phyloP scores from a whole-genome alignment of 2,329 filamentous ascomycete genomes.

The Xylariaceae sp. region DNA sequence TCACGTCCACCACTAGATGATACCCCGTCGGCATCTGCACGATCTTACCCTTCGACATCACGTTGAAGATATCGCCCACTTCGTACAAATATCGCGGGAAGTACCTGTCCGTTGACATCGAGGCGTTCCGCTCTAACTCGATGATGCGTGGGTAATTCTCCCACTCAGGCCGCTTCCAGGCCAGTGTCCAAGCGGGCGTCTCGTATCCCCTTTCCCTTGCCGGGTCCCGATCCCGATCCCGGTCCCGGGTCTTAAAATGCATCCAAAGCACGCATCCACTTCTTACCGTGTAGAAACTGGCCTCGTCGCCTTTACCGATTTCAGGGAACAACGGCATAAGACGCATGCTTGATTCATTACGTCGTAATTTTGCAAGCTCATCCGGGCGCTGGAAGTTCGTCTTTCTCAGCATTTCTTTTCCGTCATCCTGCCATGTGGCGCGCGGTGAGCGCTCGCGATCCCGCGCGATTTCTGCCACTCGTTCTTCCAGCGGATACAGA shows the following conservation, averaged over 20 bases:
- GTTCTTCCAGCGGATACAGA: slow-evolving; percentile 15
- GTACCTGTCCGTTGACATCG: slow-evolving; percentile 17
- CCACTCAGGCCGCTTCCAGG: slow-evolving; percentile 18
- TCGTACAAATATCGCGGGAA: slow-evolving; percentile 22
- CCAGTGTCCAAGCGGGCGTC: slow-evolving; percentile 1
- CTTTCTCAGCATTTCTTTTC: slow-evolving; percentile 14
- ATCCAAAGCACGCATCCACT: slow-evolving; percentile 8
- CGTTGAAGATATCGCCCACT: slow-evolving; percentile 22
- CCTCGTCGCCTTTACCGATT: slow-evolving; percentile 19
- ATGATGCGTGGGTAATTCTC: slow-evolving; percentile 17
- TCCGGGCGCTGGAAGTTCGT: slow-evolving; percentile 18
- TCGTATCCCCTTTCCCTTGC: slow-evolving; percentile 16
- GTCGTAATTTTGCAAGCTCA: slow-evolving; percentile 15
- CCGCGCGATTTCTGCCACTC: slow-evolving; percentile 11
- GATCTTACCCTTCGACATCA: too few species aligned
- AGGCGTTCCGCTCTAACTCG: slow-evolving; percentile 14
- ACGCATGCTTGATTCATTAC: slow-evolving; percentile 13
- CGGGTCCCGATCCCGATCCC: slow-evolving; percentile 3
- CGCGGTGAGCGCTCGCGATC: slow-evolving; percentile 10
- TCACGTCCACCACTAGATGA: slow-evolving; percentile 21
- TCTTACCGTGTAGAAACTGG: slow-evolving; percentile 18
- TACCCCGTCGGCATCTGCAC: slow-evolving; percentile 11
- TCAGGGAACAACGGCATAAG: slow-evolving; percentile 21
- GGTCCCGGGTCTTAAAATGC: too few species aligned
- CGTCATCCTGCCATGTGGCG: too few species aligned